Evolutionary conservation across 1,284 basidiomycete genomes (phyloP).

Genomic region (Malassezia equina): DNA sequence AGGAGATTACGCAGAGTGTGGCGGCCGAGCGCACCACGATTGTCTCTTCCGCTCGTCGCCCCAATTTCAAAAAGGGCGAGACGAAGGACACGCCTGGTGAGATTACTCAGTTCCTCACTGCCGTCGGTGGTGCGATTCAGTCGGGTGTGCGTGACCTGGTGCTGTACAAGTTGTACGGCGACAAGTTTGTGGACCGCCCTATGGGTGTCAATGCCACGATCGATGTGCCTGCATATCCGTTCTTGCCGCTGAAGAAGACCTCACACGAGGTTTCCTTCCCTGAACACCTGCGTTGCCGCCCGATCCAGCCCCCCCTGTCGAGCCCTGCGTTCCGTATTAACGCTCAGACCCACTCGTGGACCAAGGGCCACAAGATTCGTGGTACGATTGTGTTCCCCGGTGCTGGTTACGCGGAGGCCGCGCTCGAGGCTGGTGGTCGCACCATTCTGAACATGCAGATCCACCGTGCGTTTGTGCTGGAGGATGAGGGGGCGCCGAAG

Average conservation of each 20-base stretch:
- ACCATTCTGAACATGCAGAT: slow-evolving; percentile 17
- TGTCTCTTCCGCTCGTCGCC: slow-evolving; percentile 13
- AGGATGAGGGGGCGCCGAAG: slow-evolving; percentile 17
- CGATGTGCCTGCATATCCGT: slow-evolving; percentile 15
- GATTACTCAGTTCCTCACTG: slow-evolving; percentile 15
- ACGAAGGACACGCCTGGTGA: slow-evolving; percentile 13
- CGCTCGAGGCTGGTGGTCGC: slow-evolving; percentile 17
- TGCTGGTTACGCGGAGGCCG: slow-evolving; percentile 16
- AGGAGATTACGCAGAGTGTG: slow-evolving; percentile 9
- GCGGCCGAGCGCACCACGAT: slow-evolving; percentile 16
- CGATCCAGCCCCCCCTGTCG: slow-evolving; percentile 6
- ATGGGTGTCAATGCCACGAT: slow-evolving; percentile 16
- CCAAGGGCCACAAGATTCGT: slow-evolving; percentile 22
- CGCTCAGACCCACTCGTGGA: slow-evolving; percentile 19
- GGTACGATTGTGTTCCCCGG: slow-evolving; percentile 20
- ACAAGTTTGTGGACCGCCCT: slow-evolving; percentile 13
- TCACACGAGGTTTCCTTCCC: slow-evolving; percentile 11
- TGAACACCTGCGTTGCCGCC: slow-evolving; percentile 14
- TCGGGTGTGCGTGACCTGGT: slow-evolving; percentile 13
- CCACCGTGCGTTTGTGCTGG: slow-evolving; percentile 18
- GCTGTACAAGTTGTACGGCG: slow-evolving; percentile 16
- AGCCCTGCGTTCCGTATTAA: slow-evolving; percentile 12
- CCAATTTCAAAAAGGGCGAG: slow-evolving; percentile 20
- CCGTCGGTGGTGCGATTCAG: slow-evolving; percentile 14
- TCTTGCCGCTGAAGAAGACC: slow-evolving; percentile 14